These are phyloP conservation scores for Capsicum baccatum DNA, from an alignment of 257 asterid species.

Conservation along the genomic window DNA sequence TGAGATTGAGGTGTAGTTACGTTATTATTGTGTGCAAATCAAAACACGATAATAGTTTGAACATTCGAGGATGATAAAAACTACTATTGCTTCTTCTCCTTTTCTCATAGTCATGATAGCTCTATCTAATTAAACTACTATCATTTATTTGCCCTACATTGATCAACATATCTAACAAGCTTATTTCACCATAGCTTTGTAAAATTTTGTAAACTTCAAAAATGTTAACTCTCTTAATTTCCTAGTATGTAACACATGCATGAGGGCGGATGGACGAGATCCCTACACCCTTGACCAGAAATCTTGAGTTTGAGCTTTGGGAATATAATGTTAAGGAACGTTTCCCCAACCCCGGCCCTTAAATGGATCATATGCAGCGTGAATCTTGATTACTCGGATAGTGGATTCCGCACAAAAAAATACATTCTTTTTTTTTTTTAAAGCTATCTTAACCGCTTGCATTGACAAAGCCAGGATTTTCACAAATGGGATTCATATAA, in stretches of 20 bases:
- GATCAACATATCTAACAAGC: not conserved
- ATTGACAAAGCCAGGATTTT: too few species aligned
- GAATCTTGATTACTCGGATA: not conserved
- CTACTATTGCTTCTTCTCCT: slow-evolving; percentile 66
- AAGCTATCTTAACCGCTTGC: too few species aligned
- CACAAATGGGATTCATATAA: too few species aligned
- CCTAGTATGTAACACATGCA: too few species aligned
- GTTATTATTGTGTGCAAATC: not conserved
- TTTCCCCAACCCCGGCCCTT: not conserved
- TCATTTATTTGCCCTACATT: slow-evolving; percentile 50
- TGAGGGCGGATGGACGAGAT: too few species aligned
- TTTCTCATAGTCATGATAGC: slow-evolving; percentile 70
- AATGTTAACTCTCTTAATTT: too few species aligned
- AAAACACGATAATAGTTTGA: not conserved
- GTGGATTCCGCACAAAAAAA: too few species aligned
- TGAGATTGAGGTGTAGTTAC: not conserved
- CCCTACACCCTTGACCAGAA: too few species aligned
- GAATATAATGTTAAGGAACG: not conserved
- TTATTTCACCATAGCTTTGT: not conserved
- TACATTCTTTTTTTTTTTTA: too few species aligned
- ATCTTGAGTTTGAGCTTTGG: not conserved
- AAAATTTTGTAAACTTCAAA: too few species aligned
- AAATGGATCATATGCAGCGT: not conserved
- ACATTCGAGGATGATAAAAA: not conserved
- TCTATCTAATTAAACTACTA: slow-evolving; percentile 47